Base-by-base conservation (phyloP, 2,329 filamentous ascomycete species). In the Alternaria arbusti region DNA sequence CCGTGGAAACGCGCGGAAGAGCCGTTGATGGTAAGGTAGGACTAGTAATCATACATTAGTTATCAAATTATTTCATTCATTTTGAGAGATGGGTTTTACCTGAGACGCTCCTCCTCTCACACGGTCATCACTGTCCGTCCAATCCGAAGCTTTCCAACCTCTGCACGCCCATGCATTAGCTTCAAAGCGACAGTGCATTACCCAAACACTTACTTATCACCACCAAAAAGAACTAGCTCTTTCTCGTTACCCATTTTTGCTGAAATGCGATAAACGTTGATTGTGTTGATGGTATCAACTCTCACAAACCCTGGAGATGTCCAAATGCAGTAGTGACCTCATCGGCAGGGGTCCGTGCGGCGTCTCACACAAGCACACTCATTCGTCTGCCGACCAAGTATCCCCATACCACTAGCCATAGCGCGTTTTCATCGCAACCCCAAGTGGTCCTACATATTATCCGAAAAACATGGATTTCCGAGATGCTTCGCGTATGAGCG, bases 81-180 rank as follows among this genome's bases (percentile, higher is more conserved):
- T 4, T 6, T 15, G 20, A 30, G 44, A 36, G 17, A 5, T 28
- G 45, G 44, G 30, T 32, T 65, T 44, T 78, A 85, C 84, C 74
- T 84, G 80, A 44, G 90, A 93, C 63, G 85, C 85, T 54, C 92
- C 92, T 62, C 91, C 91, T 47, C 92, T 88, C n/a, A 95, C 91
- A 28, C 89, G 85, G 79, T 95, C 92, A 77, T 95, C 91, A 57
- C 88, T 89, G 13, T 88, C 83, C 8, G 86, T 89, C 91, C 91
- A 95, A 66, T 87, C 84, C 54, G 81, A 77, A 1, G 83, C 74
- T 22, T 83, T 79, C 90, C 90, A 92, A 22, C 83, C 82, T 62
- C 88, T 90, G 6, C 26, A 51, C 36, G 6, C 28, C 13, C n/a
- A 11, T 23, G 15, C 13, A 22, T 52, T 30, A 52, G 49, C 30